Percentiles rank a stretch among this genome's conserved stretches.
phyloP scores from a whole-genome alignment of 208 protist species.

The Leishmania martiniquensis region DNA sequence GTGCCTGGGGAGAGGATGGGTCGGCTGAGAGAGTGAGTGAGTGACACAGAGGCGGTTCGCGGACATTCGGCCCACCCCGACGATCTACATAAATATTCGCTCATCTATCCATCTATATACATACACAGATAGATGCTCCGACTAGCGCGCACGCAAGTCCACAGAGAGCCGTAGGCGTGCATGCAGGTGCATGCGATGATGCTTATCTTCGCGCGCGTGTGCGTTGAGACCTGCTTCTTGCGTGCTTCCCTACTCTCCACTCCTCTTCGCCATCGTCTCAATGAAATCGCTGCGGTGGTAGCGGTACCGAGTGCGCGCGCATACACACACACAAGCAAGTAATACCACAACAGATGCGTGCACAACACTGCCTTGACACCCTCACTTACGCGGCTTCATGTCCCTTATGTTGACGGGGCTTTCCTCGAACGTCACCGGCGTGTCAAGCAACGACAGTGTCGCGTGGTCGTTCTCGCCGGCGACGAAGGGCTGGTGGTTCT shows the following conservation, averaged over 20 bases:
- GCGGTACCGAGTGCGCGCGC: not conserved
- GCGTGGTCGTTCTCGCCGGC: constrained; percentile 14
- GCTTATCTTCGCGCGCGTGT: constrained; percentile 6
- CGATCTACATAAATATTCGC: not conserved
- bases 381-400: not conserved
- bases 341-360: not conserved
- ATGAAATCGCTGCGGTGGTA: not conserved
- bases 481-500: constrained; percentile 16
- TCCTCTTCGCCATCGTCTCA: not conserved
- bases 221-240: not conserved
- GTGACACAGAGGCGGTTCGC: too few relatives aligned
- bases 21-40: not conserved
- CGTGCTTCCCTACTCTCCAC: not conserved
- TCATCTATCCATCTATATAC: not conserved
- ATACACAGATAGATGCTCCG: not conserved
- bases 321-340: too few relatives aligned
- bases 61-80: not conserved
- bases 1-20: not conserved
- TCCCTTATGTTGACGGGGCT: constrained; percentile 10
- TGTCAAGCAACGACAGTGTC: constrained; percentile 20
- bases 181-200: too few relatives aligned
- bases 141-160: not conserved
- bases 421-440: constrained; percentile 26
- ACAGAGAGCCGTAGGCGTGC: too few relatives aligned
- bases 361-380: not conserved